Evolutionary conservation across 371 early-diverging fungal species (phyloP).

Genomic region (Fennellomyces sp.): DNA sequence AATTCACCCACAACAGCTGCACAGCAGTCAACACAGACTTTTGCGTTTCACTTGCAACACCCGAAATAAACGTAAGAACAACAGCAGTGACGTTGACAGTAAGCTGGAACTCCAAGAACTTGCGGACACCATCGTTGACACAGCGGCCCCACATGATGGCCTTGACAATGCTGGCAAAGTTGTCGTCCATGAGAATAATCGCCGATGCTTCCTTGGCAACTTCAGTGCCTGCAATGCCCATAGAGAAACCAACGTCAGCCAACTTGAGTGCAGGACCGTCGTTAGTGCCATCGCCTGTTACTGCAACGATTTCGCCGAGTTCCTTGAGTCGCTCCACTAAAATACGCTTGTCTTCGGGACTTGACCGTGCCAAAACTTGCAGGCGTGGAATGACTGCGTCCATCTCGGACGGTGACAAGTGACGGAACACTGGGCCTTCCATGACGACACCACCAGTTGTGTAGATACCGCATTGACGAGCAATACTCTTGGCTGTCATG

Average conservation of each 20-base stretch:
- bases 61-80: constrained; percentile 65
- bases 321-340: constrained; percentile 67
- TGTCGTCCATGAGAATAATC: constrained; percentile 82
- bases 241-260: constrained; percentile 83
- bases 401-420: constrained; percentile 49
- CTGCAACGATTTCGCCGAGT: constrained; percentile 73
- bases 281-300: constrained; percentile 86
- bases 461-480: constrained; percentile 71
- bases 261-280: constrained; percentile 80
- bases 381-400: constrained; percentile 30
- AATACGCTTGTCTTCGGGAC: constrained; percentile 78
- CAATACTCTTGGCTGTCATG: constrained; percentile 75
- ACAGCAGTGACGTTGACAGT: constrained; percentile 81
- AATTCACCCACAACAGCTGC: constrained; percentile 81
- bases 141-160: constrained; percentile 82
- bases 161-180: constrained; percentile 77
- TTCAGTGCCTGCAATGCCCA: constrained; percentile 85
- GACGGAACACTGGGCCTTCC: constrained; percentile 72
- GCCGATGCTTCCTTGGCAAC: constrained; percentile 83
- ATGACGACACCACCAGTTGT: constrained; percentile 62
- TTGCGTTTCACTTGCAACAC: constrained; percentile 46
- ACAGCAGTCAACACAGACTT: constrained; percentile 71
- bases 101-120: constrained; percentile 82
- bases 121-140: constrained; percentile 80
- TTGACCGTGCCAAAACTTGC: constrained; percentile 74